Base-by-base conservation (phyloP, 2,329 filamentous ascomycete species). In the Sarocladiaceae sp. region DNA sequence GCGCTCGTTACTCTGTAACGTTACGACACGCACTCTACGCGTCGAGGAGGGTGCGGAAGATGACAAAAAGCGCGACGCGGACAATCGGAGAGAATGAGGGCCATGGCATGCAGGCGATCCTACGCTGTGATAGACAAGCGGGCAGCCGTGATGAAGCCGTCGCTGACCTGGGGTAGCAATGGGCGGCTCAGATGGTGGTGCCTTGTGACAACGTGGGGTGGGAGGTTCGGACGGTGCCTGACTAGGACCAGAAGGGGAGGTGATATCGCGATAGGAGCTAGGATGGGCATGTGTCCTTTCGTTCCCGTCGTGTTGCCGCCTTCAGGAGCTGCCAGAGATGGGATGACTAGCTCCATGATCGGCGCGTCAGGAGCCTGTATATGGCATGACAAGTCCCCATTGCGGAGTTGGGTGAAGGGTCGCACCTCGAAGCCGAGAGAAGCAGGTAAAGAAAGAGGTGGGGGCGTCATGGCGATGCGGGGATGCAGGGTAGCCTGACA, bases 151-250 rank as follows among this genome's bases (percentile, higher is more conserved):
- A 41, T 29, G 37, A 29, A 12, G 37, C 23, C 37, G 23, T 27
- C 15, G 37, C 23, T 41, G 37, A 41, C 37, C 37, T 29, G 23
- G 23, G 37, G 37, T 41, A 41, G 37, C 24, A 41, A 41, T 29
- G 21, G 23, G 37, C 37, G 13, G 37, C 37, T 41, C 37, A 41
- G 24, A 29, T 41, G 37, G n/a, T 41, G 19, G 4, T 29, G 20
- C 23, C 37, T 29, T 29, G 37, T 41, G 37, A 41, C 37, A 18
- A n/a, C 37, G 37, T 41, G 37, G 37, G 37, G 37, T n/a, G n/a
- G 37, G 20, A 21, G 11, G 37, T 41, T 41, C 37, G 23, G n/a
- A 24, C 20, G 26, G 40, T 43, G 26, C 40, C 40, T 43, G 40
- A 43, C 40, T 33, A 42, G 39, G 11, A 9, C 27, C 40, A 21